Evolutionary conservation across 352 stramenopile species (phyloP), one percentile per base, ranked within the genome.

Genomic region (Phytophthora tubulina): DNA sequence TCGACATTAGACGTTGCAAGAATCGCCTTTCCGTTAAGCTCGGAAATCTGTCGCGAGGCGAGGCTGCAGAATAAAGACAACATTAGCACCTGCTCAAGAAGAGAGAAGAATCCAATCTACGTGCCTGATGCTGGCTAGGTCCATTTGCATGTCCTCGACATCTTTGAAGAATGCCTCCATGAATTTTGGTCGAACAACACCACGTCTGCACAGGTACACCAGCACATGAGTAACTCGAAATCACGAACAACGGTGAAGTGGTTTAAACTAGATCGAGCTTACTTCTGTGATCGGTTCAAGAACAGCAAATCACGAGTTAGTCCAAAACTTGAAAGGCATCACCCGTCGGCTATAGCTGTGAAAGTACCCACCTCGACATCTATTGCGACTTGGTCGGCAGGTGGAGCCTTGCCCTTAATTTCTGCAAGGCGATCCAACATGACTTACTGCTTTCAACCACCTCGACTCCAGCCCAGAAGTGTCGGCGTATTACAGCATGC

Each of bases 161-260:
- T 99, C 94, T 50, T 92, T 81, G 80, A 99, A 99, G 78, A 99
- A 99, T 68, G 93, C 79, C 71, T 97, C 88, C 96, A 99, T 99
- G 69, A 95, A 94, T 67, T 94, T 96, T 50, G 89, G 89, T 3
- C 89, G 82, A 63, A 82, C 75, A 45, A 93, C 76, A 42, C 73
- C 70, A 55, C 70, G 80, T 10, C 80, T 91, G 58, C 30, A 64
- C 51, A 50, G 27, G 45, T 13, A 55, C 33, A 49, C 15, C 38
- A 46, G 44, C 21, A 27, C 21, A 27, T 27, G 21, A 27, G 21
- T 27, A 27, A 27, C 21, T 27, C 21, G 21, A 27, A 27, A 1
- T 27, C 21, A 27, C 21, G 21, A 27, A 27, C 21, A 27, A 1
- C 21, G 21, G 21, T 27, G 21, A 27, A 49, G 9, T 46, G 41